phyloP scores from a whole-genome alignment of 331 rosid genomes.

The Acacia pycnantha region DNA sequence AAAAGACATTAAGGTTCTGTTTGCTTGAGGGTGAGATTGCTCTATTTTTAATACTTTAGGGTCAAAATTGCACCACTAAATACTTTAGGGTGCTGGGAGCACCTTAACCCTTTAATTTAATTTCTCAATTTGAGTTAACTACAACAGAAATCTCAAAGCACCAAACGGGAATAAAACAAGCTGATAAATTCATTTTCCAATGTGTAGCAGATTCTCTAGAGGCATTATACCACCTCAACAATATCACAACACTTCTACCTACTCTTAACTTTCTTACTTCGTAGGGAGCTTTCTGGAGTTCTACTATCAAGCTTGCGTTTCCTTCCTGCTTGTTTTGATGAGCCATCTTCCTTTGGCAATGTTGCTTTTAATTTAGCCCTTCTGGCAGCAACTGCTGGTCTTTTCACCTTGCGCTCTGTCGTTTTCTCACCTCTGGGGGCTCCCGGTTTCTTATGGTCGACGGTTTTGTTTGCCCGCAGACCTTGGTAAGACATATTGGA shows the following conservation, averaged over 20 bases:
- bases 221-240: neutral
- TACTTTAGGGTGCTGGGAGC: no score
- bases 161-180: neutral
- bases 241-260: conserved; percentile 40
- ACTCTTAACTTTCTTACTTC: conserved; percentile 55
- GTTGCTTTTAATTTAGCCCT: conserved; percentile 46
- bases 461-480: conserved; percentile 71
- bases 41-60: no score
- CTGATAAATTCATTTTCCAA: conserved; percentile 9
- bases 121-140: neutral
- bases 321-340: conserved; percentile 54
- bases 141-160: neutral
- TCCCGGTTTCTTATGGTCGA: conserved; percentile 47
- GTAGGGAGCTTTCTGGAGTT: conserved; percentile 64
- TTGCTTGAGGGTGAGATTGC: no score
- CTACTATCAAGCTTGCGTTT: conserved; percentile 85
- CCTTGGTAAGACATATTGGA: conserved; percentile 71
- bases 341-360: conserved; percentile 28
- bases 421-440: conserved; percentile 38
- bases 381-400: conserved; percentile 88
- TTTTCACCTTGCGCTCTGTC: conserved; percentile 50
- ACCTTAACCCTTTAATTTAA: neutral
- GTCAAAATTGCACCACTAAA: no score
- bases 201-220: neutral
- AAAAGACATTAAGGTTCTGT: no score